A percentile compares a stretch with the other conserved stretches of the same genome.
phyloP scores from a whole-genome alignment of 2,329 filamentous ascomycete genomes.

The Alternaria sp. region DNA sequence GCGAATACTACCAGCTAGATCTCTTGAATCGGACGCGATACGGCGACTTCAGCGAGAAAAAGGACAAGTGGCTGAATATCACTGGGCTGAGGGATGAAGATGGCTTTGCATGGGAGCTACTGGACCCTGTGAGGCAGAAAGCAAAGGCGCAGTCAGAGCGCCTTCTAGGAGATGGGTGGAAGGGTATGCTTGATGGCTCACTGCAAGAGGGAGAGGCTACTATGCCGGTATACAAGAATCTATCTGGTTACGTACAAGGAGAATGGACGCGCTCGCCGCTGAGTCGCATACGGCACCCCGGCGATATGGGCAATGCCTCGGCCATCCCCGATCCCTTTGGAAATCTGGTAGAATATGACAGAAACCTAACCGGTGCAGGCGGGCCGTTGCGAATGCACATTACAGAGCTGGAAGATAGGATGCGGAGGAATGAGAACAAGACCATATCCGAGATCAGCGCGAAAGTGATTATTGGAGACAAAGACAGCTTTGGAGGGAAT shows the following conservation, averaged over 20 bases:
- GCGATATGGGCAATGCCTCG: slow-evolving; percentile 59
- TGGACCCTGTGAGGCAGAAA: slow-evolving; percentile 71
- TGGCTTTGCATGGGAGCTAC: slow-evolving; percentile 79
- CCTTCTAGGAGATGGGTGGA: slow-evolving; percentile 49
- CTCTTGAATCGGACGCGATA: slow-evolving; percentile 49
- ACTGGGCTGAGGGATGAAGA: slow-evolving; percentile 80
- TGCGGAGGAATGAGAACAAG: slow-evolving; percentile 43
- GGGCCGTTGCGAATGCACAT: slow-evolving; percentile 76
- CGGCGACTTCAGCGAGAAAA: slow-evolving; percentile 60
- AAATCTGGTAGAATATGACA: slow-evolving; percentile 69
- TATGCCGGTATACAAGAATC: slow-evolving; percentile 76
- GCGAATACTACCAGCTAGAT: slow-evolving; percentile 61
- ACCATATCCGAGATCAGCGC: slow-evolving; percentile 74
- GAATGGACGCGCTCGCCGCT: slow-evolving; percentile 71
- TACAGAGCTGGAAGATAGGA: slow-evolving; percentile 60
- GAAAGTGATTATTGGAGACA: slow-evolving; percentile 76
- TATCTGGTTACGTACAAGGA: slow-evolving; percentile 80
- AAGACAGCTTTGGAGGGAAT: slow-evolving; percentile 69
- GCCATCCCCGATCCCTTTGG: slow-evolving; percentile 75
- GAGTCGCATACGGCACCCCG: slow-evolving; percentile 58
- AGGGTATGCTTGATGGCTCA: slow-evolving; percentile 45
- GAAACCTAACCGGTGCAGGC: slow-evolving; percentile 77
- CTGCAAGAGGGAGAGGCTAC: slow-evolving; percentile 48
- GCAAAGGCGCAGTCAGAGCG: slow-evolving; percentile 65
- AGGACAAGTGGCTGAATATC: slow-evolving; percentile 63